phyloP scores from a whole-genome alignment of 305 asterid genomes.

The Fraxinus sp. region DNA sequence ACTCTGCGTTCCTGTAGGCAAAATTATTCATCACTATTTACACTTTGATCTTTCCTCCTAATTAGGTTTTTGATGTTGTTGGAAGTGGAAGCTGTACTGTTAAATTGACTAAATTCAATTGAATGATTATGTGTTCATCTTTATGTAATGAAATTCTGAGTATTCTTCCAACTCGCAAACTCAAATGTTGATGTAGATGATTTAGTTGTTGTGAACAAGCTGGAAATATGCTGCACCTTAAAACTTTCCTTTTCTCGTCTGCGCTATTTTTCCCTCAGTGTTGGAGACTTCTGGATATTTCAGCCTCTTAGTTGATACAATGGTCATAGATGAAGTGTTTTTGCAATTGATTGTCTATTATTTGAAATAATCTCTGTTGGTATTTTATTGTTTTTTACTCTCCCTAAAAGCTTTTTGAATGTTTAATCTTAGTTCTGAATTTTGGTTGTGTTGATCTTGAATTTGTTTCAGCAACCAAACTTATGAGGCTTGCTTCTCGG shows the following conservation, averaged over 20 bases:
- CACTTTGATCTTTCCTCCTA: background rate
- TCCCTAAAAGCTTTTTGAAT: background rate
- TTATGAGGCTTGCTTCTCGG: background rate
- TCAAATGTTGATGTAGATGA: background rate
- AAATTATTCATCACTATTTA: background rate
- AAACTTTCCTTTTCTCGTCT: background rate
- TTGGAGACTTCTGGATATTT: background rate
- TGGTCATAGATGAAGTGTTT: background rate
- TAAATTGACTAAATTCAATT: background rate
- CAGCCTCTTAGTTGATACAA: background rate
- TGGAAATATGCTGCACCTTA: background rate
- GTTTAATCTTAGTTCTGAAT: background rate
- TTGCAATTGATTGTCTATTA: background rate
- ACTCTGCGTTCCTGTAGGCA: background rate
- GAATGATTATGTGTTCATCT: background rate
- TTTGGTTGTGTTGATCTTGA: background rate
- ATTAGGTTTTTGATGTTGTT: background rate
- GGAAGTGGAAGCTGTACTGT: background rate
- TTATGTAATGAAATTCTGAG: background rate
- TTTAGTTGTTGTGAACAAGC: background rate
- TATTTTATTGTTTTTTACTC: background rate
- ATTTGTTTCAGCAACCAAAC: background rate
- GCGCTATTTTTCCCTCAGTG: background rate
- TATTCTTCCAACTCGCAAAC: background rate
- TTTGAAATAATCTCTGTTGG: background rate